These are phyloP conservation scores for Chloromonas sp. DNA, from an alignment of 163 green algal genomes.

Conservation along the genomic window DNA sequence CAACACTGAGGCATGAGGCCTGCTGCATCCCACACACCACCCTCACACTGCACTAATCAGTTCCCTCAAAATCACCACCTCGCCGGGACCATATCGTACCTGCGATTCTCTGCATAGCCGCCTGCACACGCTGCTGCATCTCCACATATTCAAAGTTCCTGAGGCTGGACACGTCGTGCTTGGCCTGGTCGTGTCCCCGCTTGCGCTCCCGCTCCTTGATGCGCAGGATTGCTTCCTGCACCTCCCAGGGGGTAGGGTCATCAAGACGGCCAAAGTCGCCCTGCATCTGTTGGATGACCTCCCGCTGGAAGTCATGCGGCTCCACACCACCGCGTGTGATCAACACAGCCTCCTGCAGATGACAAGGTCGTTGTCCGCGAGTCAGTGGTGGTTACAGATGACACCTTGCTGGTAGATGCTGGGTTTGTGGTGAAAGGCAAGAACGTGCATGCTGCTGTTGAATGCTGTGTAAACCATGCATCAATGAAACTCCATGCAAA, in stretches of 20 bases:
- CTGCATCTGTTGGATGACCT: constrained; percentile 17
- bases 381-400: too few relatives aligned
- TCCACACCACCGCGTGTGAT: constrained; percentile 35
- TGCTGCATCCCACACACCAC: too few relatives aligned
- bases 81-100: too few relatives aligned
- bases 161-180: constrained; percentile 33
- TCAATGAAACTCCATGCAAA: too few relatives aligned
- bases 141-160: constrained; percentile 44
- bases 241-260: constrained; percentile 55
- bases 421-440: too few relatives aligned
- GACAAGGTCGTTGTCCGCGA: too few relatives aligned
- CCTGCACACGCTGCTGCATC: constrained; percentile 46
- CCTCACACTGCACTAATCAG: not conserved
- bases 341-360: constrained; percentile 36
- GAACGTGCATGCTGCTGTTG: too few relatives aligned
- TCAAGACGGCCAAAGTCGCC: constrained; percentile 55
- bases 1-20: too few relatives aligned
- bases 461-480: too few relatives aligned
- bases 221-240: constrained; percentile 48
- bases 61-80: not conserved
- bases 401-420: too few relatives aligned
- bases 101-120: not conserved
- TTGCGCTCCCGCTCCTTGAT: constrained; percentile 49
- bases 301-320: constrained; percentile 43
- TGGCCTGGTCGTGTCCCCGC: constrained; percentile 40